These are phyloP conservation scores for Sicyos baderoa DNA, from an alignment of 306 rosid genomes.

Conservation along the genomic window DNA sequence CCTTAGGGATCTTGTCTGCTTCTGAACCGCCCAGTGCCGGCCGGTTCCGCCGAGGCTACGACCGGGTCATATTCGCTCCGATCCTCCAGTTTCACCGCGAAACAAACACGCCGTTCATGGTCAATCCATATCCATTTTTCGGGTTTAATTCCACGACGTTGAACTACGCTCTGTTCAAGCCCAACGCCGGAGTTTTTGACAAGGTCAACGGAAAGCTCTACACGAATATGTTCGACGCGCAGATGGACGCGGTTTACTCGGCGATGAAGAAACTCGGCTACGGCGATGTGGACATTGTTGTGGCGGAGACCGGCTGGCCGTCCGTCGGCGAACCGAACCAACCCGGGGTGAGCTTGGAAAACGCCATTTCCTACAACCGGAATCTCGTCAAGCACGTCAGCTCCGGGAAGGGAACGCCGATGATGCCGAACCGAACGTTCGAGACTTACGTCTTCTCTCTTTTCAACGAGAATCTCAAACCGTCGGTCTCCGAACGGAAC, in stretches of 20 bases:
- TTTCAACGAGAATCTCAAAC: conserved; percentile 70
- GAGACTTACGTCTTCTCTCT: conserved; percentile 56
- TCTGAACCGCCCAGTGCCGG: conserved; percentile 69
- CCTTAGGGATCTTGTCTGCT: conserved; percentile 55
- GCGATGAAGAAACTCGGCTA: conserved; percentile 81
- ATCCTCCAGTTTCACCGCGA: conserved; percentile 49
- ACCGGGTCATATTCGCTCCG: conserved; percentile 45
- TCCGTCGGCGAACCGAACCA: conserved; percentile 68
- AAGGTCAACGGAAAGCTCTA: conserved; percentile 40
- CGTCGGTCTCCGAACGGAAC: conserved; percentile 51
- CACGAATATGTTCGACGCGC: conserved; percentile 88
- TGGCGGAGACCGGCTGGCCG: conserved; percentile 89
- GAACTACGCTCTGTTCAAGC: conserved; percentile 55
- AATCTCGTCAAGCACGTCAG: conserved; percentile 56
- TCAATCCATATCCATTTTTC: conserved; percentile 83
- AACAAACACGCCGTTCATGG: conserved; percentile 59
- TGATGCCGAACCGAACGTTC: conserved; percentile 67
- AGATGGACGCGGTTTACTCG: conserved; percentile 70
- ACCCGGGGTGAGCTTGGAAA: conserved; percentile 43
- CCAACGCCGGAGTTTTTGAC: conserved; percentile 72
- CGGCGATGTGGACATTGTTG: conserved; percentile 58
- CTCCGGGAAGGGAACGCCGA: conserved; percentile 72
- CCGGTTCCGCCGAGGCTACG: conserved; percentile 62
- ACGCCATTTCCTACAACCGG: conserved; percentile 60
- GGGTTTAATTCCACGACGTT: conserved; percentile 32